Conservation (phyloP, 179 eudicot genomes). For the Beta corolliflora region DNA sequence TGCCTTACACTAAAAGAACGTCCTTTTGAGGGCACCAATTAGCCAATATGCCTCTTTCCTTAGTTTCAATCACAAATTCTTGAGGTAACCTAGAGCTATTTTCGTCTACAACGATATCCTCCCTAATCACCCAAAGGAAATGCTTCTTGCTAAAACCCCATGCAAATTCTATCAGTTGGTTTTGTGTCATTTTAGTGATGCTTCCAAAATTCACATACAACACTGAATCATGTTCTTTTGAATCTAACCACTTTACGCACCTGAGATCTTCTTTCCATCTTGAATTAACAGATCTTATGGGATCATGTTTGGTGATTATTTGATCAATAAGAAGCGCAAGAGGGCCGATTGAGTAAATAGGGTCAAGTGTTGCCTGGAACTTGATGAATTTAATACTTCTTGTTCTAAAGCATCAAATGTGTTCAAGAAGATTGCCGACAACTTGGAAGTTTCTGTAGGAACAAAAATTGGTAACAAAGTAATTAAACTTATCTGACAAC, state of each 20-base stretch:
- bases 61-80: conserved; percentile 35
- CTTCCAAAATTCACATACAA: conserved; percentile 52
- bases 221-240: conserved; percentile 34
- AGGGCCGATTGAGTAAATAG: conserved; percentile 20
- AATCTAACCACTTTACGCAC: conserved; percentile 45
- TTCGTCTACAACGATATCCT: conserved; percentile 34
- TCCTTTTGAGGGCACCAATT: conserved; percentile 49
- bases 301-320: background rate
- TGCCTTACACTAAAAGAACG: conserved; percentile 35
- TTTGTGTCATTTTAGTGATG: conserved; percentile 37
- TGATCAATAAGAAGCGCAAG: conserved; percentile 21
- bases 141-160: conserved; percentile 50
- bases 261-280: conserved; percentile 44
- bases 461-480: too few relatives aligned
- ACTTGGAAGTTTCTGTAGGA: conserved; percentile 18
- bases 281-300: conserved; percentile 30
- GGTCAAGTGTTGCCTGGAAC: conserved; percentile 16
- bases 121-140: conserved; percentile 51
- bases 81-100: conserved; percentile 24
- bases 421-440: conserved; percentile 35
- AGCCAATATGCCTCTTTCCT: conserved; percentile 33
- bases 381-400: background rate
- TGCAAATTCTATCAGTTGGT: conserved; percentile 44
- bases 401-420: conserved; percentile 31
- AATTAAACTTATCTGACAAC: too few relatives aligned